Evolutionary conservation across 1,139 yeast species (phyloP), one percentile per base, ranked within the genome.

Genomic region (Groenewaldozyma sp.): DNA sequence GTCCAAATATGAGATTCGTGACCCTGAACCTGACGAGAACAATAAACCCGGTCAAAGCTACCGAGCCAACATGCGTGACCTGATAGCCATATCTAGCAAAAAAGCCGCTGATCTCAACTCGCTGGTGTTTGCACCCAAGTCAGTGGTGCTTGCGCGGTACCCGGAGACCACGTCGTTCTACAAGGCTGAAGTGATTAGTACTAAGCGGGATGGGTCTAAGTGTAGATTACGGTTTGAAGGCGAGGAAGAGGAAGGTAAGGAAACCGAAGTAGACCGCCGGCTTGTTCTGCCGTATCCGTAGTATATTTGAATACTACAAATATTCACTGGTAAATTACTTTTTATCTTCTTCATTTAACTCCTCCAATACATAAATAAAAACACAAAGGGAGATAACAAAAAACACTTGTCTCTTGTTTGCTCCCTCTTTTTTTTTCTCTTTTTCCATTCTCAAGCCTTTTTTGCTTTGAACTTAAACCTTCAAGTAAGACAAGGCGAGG

Each of bases 151-250:
- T 45, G 98, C 97, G 0, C 68, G 95, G 53, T 93, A 93, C 53
- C 99, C 99, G 0, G 99, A 93, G 52, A 93, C 99, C 0, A 93
- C 98, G 0, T 88, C 97, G 0, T 93, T 91, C 53, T 93, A 91
- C 56, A 83, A 94, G 3, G 98, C 98, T 0, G 83, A 84, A 38
- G 97, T 93, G 3, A 80, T 79, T 29, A 88, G 94, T 0, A 71
- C 76, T 40, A 76, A 76, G 45, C 71, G 83, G 48, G 91, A 81
- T 51, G 87, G 93, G 0, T 28, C 29, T n/a, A 73, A 70, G 14
- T 94, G 94, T 48, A 64, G 84, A 50, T 68, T 93, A 41, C 75
- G 77, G 53, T 93, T 93, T 54, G 98, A 93, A 53, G 99, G 98
- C 5, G 99, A 91, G 59, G 98, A 91, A 54, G 98, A 93, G 55